These are phyloP conservation scores for Escallonia herrerae DNA, from an alignment of 129 eudicot genomes.

Conservation along the genomic window DNA sequence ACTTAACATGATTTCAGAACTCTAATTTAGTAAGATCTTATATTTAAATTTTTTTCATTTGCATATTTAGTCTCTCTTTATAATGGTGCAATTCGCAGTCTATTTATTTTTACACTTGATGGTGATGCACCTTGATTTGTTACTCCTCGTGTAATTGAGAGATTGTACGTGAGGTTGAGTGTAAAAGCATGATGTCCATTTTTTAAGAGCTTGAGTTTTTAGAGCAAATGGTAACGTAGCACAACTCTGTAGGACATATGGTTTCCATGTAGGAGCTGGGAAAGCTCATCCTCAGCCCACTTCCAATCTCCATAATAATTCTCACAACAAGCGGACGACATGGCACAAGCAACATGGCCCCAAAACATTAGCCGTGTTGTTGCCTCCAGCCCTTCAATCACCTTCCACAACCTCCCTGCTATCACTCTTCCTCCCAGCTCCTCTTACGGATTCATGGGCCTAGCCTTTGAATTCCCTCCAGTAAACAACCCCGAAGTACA, in stretches of 20 bases:
- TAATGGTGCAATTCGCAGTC: too few relatives aligned
- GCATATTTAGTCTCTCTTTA: too few relatives aligned
- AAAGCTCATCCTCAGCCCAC: conserved; percentile 28
- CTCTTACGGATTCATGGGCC: conserved; percentile 17
- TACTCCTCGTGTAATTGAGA: too few relatives aligned
- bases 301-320: conserved; percentile 30
- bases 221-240: too few relatives aligned
- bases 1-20: too few relatives aligned
- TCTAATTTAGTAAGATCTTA: too few relatives aligned
- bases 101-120: too few relatives aligned
- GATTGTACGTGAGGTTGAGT: too few relatives aligned
- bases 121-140: too few relatives aligned
- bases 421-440: conserved; percentile 15
- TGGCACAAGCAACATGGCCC: conserved; percentile 31
- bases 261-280: conserved; percentile 57
- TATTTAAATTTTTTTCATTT: too few relatives aligned
- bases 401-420: conserved; percentile 45
- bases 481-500: conserved; percentile 35
- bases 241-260: conserved; percentile 32
- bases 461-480: conserved; percentile 31
- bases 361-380: conserved; percentile 32
- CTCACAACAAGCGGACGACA: conserved; percentile 21
- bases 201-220: too few relatives aligned
- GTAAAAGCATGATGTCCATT: too few relatives aligned
- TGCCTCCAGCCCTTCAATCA: conserved; percentile 44